phyloP scores from a whole-genome alignment of 805 yeast species.

The Candida ovalis region DNA sequence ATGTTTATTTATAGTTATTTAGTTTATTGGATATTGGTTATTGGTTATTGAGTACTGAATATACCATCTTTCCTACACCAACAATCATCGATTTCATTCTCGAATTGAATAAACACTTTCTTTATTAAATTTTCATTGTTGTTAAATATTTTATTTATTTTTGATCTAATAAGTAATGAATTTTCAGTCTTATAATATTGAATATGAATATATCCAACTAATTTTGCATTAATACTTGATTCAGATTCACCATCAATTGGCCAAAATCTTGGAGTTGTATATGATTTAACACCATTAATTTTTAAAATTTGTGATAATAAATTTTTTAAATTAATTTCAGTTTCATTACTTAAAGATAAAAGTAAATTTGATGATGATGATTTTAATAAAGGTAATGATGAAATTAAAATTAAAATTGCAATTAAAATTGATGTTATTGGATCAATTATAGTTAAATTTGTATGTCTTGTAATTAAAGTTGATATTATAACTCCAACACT shows the following conservation, averaged over 20 bases:
- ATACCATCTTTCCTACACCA: conserved; percentile 34
- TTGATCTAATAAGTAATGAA: conserved; percentile 23
- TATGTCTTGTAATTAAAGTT: conserved; percentile 65
- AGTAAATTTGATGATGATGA: conserved; percentile 76
- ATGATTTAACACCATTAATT: conserved; percentile 78
- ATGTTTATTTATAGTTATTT: too few relatives aligned
- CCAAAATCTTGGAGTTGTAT: conserved; percentile 92
- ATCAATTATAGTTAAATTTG: conserved; percentile 76
- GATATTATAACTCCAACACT: conserved; percentile 96
- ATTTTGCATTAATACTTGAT: conserved; percentile 26
- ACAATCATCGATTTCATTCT: conserved; percentile 37
- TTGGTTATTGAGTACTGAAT: conserved; percentile 22
- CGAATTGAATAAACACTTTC: conserved; percentile 31
- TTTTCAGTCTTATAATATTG: conserved; percentile 49
- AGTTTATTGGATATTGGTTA: too few relatives aligned
- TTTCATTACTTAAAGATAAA: conserved; percentile 47
- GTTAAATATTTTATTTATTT: conserved; percentile 27
- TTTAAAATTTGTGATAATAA: conserved; percentile 63
- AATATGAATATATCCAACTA: conserved; percentile 80
- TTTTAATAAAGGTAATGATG: conserved; percentile 79
- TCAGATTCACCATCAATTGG: conserved; percentile 39
- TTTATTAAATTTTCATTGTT: conserved; percentile 18
- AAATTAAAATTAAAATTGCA: conserved; percentile 71
- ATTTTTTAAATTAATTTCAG: conserved; percentile 60
- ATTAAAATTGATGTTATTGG: conserved; percentile 89